Evolutionary conservation across 805 yeast genomes (phyloP), one percentile per base, ranked within the genome.

Genomic region (Wickerhamomyces alni): DNA sequence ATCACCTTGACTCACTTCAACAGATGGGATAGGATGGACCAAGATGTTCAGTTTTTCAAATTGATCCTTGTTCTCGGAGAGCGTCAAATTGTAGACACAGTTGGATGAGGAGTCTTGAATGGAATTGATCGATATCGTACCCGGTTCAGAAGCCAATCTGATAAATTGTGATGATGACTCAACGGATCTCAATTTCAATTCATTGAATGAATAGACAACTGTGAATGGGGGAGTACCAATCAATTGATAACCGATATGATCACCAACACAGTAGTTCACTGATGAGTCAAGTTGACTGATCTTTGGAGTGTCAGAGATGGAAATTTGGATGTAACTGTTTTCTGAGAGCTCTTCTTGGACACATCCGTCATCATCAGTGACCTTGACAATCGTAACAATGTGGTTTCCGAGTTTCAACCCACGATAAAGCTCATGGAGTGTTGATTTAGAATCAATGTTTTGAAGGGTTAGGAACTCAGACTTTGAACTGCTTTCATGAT

Each of bases 241-340:
- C 45, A 91, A 61, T 45, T 81, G 74, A 55, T 86, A 86, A 1
- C 82, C 70, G 19, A 93, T 75, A 44, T 84, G 82, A 45, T 91
- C 98, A 10, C 99, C 99, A 21, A 91, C 95, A 72, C 99, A 93
- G 54, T 80, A 82, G 51, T 82, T 74, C 3, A 55, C 43, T 18
- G 59, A 55, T 8, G 70, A 53, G 33, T 66, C 67, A 9, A 71
- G 52, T 41, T 62, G 66, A 44, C 62, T 63, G 8, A 89, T 80
- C 45, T 76, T 72, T 8, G 97, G 96, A 9, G 80, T 79, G 48
- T 85, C 89, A 2, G 91, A 80, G 8, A 89, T 77, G 1, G 77
- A 71, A 35, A 89, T 69, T 13, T 68, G 62, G 19, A 75, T 69
- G 36, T 62, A 65, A 38, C 76, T 67, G n/a, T 61, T 54, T 9